Base-by-base conservation (phyloP, 257 asterid genomes). In the Lavandula angustifolia region DNA sequence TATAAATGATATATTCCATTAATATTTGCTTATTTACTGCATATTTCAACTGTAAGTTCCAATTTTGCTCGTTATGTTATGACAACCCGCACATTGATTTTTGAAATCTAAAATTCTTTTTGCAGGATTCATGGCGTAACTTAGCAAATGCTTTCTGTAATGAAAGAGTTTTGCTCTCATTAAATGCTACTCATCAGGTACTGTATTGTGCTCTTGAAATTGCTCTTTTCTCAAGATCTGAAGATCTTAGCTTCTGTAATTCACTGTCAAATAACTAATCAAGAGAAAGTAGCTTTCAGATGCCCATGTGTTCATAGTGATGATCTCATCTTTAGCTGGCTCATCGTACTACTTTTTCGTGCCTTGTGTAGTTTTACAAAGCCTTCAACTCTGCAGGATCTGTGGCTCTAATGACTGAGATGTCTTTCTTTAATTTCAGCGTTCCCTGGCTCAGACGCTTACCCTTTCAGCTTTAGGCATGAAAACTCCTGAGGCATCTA, bases 391-490 rank as follows among this genome's bases (percentile, higher is more conserved):
- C 47, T 62, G 58, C 18, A 41, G 38, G 6, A 41, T 59, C 37
- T 51, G 48, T 43, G 13, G 47, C 66, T 35, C 47, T 10, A 29
- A 10, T 43, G 52, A 40, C 64, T 64, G 43, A n/a, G 35, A 53
- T 16, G 6, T 60, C 38, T 40, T 59, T 62, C 42, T 68, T 71
- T 60, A 40, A 11, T 78, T 69, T 54, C 96, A 92, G 99, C 97
- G 97, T 44, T 87, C 97, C 34, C 82, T 92, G 75, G 95, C 97
- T 64, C 96, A 89, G 81, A 82, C 94, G 50, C 87, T 92, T 69
- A 74, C 91, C 68, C 72, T 83, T 49, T 85, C 99, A 56, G 92
- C 99, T 68, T 74, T 81, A 68, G 86, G 96, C 73, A 70, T 89
- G 85, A 80, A 67, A 73, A 79, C 71, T 67, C 38, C 83, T 38